Conservation (phyloP, 495 filamentous ascomycete species). For the Opeltia flavorubescens region DNA sequence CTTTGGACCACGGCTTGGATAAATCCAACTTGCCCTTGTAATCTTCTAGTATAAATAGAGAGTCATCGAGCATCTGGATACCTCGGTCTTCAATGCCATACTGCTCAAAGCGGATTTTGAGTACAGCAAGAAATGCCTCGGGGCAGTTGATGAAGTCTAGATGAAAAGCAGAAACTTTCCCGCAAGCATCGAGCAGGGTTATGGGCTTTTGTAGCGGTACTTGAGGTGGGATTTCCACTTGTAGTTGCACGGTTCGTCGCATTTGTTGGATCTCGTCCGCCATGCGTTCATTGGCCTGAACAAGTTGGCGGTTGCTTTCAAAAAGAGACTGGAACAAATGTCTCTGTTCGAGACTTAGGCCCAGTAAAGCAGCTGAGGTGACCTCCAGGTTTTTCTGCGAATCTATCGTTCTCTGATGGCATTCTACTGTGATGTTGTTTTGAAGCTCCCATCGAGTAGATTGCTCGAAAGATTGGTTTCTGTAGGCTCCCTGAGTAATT, state of each 20-base stretch:
- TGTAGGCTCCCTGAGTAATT: background rate
- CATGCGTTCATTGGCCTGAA: constrained; percentile 11
- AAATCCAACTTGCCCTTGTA: constrained; percentile 10
- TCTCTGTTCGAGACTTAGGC: constrained; percentile 12
- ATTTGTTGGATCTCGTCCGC: background rate
- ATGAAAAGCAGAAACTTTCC: constrained; percentile 15
- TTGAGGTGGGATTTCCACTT: constrained; percentile 12
- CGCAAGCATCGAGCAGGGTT: constrained; percentile 16
- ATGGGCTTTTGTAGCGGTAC: constrained; percentile 16
- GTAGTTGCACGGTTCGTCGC: constrained; percentile 3
- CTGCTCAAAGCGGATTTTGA: constrained; percentile 12
- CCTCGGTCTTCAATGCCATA: constrained; percentile 10
- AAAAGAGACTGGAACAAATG: constrained; percentile 11
- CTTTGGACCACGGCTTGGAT: constrained; percentile 6
- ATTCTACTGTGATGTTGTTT: background rate
- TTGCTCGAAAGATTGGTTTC: background rate
- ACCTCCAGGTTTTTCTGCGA: background rate
- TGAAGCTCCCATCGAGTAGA: background rate
- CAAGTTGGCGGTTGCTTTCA: constrained; percentile 14
- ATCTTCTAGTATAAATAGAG: constrained; percentile 14
- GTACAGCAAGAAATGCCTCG: constrained; percentile 16
- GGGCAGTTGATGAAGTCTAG: constrained; percentile 15
- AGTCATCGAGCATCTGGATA: constrained; percentile 11
- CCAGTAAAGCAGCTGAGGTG: background rate
- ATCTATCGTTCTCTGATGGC: background rate